A percentile compares a stretch with the other conserved stretches of the same genome.
Conservation (phyloP, 2,329 filamentous ascomycete species). For the Emergomyces orientalis region DNA sequence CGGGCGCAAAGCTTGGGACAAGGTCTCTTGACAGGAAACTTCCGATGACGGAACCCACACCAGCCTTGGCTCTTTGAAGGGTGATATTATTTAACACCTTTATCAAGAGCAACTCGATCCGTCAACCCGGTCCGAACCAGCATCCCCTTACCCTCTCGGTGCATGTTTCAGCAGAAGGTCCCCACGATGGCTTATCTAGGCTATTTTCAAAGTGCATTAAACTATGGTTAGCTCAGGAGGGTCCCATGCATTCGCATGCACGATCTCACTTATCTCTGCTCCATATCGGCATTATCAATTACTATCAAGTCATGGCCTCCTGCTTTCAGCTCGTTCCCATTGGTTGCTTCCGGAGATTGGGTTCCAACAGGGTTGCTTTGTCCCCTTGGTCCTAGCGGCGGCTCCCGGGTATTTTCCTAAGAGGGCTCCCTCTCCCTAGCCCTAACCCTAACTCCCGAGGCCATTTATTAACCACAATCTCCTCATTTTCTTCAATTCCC, state of each 20-base stretch:
- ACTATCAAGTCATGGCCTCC: background rate
- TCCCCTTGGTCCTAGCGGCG: background rate
- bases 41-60: constrained; percentile 2
- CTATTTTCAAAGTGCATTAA: too few relatives aligned
- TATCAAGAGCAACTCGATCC: background rate
- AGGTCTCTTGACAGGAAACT: background rate
- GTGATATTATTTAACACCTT: too few relatives aligned
- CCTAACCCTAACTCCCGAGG: background rate
- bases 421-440: background rate
- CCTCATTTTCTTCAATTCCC: background rate
- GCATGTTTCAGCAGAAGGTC: too few relatives aligned
- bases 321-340: background rate
- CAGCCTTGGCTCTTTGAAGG: too few relatives aligned
- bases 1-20: background rate
- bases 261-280: background rate
- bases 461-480: background rate
- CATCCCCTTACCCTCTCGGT: too few relatives aligned
- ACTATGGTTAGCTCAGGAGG: too few relatives aligned
- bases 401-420: too few relatives aligned
- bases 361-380: too few relatives aligned
- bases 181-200: background rate
- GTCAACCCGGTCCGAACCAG: background rate
- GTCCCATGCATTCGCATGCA: background rate
- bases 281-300: background rate
- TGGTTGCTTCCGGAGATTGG: background rate